Evolutionary conservation across 345 rosid species (phyloP), one percentile per base, ranked within the genome.

Genomic region (Cardamine resedifolia): DNA sequence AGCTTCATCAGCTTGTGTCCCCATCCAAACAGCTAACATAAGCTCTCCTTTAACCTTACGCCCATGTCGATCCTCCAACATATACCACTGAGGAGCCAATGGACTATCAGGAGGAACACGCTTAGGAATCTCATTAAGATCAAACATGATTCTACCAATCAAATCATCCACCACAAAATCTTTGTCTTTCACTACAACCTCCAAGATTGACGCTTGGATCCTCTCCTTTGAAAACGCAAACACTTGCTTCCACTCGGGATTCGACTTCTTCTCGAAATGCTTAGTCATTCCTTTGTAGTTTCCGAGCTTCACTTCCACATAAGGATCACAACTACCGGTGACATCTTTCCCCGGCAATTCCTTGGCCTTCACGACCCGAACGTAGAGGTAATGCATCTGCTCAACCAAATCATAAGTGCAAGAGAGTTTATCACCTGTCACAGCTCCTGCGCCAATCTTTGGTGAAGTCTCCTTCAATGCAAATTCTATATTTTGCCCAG

Each of bases 21-120:
- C 99, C 96, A 90, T 95, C 99, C 99, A 95, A 62, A 91, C 91
- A 33, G 99, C 99, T 66, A 95, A 77, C 99, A 95, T 95, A 66
- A 95, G 77, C 79, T 95, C 98, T 68, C 99, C 99, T 69, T 81
- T 88, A 28, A 70, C 78, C 81, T 86, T 90, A 28, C 83, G 81
- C 4, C 94, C 93, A 59, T 81, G 88, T 21, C 90, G 72, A 67
- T 95, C 94, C 50, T 88, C 97, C 82, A 95, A 65, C 45, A 97
- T 77, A 65, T 95, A 95, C 99, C 99, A 95, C 78, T 90, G 98
- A 10, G 98, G 98, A 23, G 99, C 99, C 77, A 95, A 57, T 0
- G 99, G 96, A 79, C 99, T 91, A 52, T 95, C 99, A 1, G 99
- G 99, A 0, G 99, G 98, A 45, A 86, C 87, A 58, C 98, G 75